These are phyloP conservation scores for Colletotrichum graminicola DNA, from an alignment of 2,329 filamentous ascomycete genomes.

Conservation along the genomic window DNA sequence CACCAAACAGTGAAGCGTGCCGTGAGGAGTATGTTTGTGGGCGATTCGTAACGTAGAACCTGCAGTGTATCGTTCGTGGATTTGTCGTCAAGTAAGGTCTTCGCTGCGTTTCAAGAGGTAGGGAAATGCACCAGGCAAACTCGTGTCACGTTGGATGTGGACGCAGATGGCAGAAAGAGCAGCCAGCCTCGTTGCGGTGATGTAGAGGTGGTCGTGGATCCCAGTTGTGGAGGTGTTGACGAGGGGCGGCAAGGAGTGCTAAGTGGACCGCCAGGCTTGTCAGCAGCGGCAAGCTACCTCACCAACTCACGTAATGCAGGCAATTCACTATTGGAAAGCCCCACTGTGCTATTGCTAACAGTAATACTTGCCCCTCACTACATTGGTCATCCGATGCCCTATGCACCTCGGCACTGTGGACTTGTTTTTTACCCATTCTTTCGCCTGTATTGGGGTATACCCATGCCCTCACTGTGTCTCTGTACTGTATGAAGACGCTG, in stretches of 20 bases:
- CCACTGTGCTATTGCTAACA: slow-evolving; percentile 29
- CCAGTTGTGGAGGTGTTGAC: slow-evolving; percentile 31
- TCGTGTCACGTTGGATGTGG: slow-evolving; percentile 27
- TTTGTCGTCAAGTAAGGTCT: slow-evolving; percentile 41
- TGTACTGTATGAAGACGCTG: slow-evolving; percentile 4
- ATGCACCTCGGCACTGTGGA: not conserved
- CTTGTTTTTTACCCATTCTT: accelerated
- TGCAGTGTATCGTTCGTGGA: slow-evolving; percentile 29
- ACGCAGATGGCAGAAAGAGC: slow-evolving; percentile 24
- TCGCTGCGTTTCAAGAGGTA: slow-evolving; percentile 40
- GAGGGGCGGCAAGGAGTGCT: slow-evolving; percentile 32
- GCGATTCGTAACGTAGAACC: slow-evolving; percentile 7
- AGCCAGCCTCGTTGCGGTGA: slow-evolving; percentile 39
- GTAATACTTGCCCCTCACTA: slow-evolving; percentile 7
- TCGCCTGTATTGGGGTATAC: not conserved
- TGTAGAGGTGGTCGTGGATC: slow-evolving; percentile 37
- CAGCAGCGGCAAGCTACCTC: slow-evolving; percentile 20
- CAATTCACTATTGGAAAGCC: not conserved
- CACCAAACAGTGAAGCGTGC: slow-evolving; percentile 46
- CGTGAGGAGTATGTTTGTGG: slow-evolving; percentile 11
- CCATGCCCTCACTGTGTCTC: accelerated
- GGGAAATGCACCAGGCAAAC: slow-evolving; percentile 35
- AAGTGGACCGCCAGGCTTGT: slow-evolving; percentile 14
- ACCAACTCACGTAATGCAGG: slow-evolving; percentile 19
- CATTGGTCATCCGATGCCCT: not conserved